A percentile compares a stretch with the other conserved stretches of the same genome.
These are phyloP conservation scores for Mimosa bimucronata DNA, from an alignment of 306 rosid genomes.

Conservation along the genomic window DNA sequence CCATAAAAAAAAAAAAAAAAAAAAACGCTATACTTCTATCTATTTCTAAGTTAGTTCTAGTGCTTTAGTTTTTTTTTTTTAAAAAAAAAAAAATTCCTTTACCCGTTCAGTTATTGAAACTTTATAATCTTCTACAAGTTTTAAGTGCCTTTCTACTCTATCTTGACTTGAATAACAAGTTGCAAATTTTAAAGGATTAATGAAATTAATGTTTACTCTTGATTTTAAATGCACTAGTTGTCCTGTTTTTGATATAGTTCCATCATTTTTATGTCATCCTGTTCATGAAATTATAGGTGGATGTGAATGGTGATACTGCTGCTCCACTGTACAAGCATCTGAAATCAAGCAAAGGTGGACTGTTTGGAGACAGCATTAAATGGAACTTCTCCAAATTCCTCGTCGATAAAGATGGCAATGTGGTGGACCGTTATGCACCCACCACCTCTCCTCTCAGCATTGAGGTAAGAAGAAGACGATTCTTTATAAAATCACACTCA, in stretches of 20 bases:
- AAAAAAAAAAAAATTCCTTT: background rate
- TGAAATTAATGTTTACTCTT: background rate
- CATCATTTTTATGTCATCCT: constrained; percentile 14
- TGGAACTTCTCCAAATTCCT: constrained; percentile 98
- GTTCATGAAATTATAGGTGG: constrained; percentile 49
- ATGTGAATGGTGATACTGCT: constrained; percentile 72
- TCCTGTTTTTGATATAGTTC: background rate
- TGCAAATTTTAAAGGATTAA: background rate
- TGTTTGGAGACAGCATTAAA: constrained; percentile 79
- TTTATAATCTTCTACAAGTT: background rate
- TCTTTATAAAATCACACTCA: background rate
- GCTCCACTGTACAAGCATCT: constrained; percentile 83
- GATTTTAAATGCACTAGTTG: background rate
- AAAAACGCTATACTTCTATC: background rate
- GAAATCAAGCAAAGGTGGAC: constrained; percentile 92
- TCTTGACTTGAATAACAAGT: background rate
- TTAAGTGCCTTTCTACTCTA: background rate
- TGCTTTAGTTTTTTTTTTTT: too few relatives aligned
- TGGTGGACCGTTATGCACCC: constrained; percentile 93
- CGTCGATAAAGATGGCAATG: constrained; percentile 85
- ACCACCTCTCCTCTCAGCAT: constrained; percentile 94
- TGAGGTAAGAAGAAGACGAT: constrained; percentile 54
- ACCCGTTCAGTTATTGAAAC: background rate
- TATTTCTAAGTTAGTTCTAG: background rate
- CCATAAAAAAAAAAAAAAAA: too few relatives aligned